Evolutionary conservation across 345 rosid genomes (phyloP), one percentile per base, ranked within the genome.

Genomic region (Eucalyptus tenuipes): DNA sequence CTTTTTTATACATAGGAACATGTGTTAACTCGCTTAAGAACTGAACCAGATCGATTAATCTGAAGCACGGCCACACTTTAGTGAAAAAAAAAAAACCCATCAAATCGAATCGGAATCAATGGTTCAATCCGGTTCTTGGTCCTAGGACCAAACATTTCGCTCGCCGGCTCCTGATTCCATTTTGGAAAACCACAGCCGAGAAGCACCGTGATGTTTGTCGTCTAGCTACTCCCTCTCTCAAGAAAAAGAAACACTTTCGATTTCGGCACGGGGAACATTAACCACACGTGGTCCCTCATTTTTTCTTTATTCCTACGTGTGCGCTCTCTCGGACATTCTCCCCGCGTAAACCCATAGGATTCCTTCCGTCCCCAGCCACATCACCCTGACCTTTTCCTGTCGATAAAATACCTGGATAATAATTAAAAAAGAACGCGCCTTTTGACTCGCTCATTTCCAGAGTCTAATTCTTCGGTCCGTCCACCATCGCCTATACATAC

Each of bases 251-350:
- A 6, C 15, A 10, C 84, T 75, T 3, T 4, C 47, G 40, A 75
- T 75, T 40, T 75, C 9, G 27, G 89, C 89, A 88, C 89, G 89
- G 57, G 86, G 89, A 79, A 87, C 27, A 40, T 3, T 40, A 75
- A 40, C 84, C 84, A 12, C 49, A 87, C 84, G 85, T 87, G 85
- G 82, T 68, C 79, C 85, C 81, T 47, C 61, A 87, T 47, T 20
- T 12, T 20, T 10, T 7, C 12, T 17, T 7, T 24, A 12, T 13
- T 18, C 50, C 80, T n/a, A 52, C 31, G 33, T 37, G 49, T 7
- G 4, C 24, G 17, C 49, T 16, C 57, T 49, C 31, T 49, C 68
- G 31, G n/a, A 40, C 27, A 40, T 29, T 55, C 59, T 87, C 59
- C 44, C 53, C 88, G 87, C 61, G 45, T 49, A 2, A 85, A 29